Conservation (phyloP, 805 yeast genomes). For the Suhomyces vadensis region DNA sequence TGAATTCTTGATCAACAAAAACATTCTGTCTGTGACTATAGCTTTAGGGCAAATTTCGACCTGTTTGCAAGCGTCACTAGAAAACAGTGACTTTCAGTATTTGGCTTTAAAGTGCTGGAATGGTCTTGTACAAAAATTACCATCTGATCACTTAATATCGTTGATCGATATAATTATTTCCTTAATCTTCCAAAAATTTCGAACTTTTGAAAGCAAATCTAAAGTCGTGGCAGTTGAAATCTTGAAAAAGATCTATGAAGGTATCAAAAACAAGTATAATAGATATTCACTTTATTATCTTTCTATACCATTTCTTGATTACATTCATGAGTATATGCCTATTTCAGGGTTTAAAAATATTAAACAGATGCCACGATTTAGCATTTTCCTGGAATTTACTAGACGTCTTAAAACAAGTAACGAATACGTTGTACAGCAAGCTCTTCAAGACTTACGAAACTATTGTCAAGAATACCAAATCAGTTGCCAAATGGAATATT, state of each 20-base stretch:
- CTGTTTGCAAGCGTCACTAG: constrained; percentile 78
- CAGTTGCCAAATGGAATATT: constrained; percentile 46
- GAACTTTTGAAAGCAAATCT: constrained; percentile 48
- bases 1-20: constrained; percentile 57
- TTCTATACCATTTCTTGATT: constrained; percentile 46
- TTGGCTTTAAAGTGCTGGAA: constrained; percentile 71
- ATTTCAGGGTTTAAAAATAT: constrained; percentile 10
- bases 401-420: constrained; percentile 62
- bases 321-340: constrained; percentile 22
- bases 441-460: constrained; percentile 59
- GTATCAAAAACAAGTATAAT: constrained; percentile 32
- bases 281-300: constrained; percentile 54
- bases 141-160: constrained; percentile 57
- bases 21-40: constrained; percentile 52
- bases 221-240: constrained; percentile 54
- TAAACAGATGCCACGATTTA: constrained; percentile 31
- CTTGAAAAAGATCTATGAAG: constrained; percentile 37
- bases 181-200: constrained; percentile 69
- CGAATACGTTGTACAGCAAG: constrained; percentile 70
- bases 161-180: constrained; percentile 76
- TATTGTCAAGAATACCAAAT: constrained; percentile 54
- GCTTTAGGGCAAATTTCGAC: constrained; percentile 85
- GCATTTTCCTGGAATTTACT: constrained; percentile 51
- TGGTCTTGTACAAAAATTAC: constrained; percentile 56
- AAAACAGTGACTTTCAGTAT: constrained; percentile 56